These are phyloP conservation scores for Moniliella sp. DNA, from an alignment of 1,284 basidiomycete genomes.

Conservation along the genomic window DNA sequence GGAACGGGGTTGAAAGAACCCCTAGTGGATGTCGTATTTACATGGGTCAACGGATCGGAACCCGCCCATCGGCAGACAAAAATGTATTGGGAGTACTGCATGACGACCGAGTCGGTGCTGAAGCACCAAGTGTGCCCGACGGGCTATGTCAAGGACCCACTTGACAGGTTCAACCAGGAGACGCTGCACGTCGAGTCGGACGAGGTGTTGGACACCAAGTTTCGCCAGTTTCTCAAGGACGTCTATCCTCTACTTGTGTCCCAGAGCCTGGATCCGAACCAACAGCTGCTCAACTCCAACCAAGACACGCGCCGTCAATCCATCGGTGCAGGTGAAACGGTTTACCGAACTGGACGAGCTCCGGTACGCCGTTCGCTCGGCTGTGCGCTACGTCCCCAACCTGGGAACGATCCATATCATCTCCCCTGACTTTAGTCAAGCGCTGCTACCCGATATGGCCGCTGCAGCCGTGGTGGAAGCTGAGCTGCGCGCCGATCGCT, in stretches of 20 bases:
- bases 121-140: not conserved
- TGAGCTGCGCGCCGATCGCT: no score
- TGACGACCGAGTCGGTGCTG: not conserved
- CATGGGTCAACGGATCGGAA: conserved; percentile 3
- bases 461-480: not conserved
- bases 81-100: not conserved
- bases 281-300: not conserved
- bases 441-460: conserved; percentile 1
- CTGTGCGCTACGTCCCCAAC: conserved; percentile 4
- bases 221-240: no score
- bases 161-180: not conserved
- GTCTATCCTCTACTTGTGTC: no score
- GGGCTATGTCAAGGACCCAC: not conserved
- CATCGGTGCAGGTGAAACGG: conserved; percentile 4
- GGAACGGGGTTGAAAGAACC: no score
- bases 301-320: not conserved
- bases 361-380: conserved; percentile 8
- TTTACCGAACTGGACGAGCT: conserved; percentile 17
- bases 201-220: no score
- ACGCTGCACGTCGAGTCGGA: no score
- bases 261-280: not conserved
- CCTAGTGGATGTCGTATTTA: conserved; percentile 2
- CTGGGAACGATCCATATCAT: conserved; percentile 11
- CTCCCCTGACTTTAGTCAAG: conserved; percentile 10
- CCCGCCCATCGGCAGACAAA: conserved; percentile 1